These are phyloP conservation scores for Sisymbrium altissimum DNA, from an alignment of 345 rosid genomes.

Conservation along the genomic window DNA sequence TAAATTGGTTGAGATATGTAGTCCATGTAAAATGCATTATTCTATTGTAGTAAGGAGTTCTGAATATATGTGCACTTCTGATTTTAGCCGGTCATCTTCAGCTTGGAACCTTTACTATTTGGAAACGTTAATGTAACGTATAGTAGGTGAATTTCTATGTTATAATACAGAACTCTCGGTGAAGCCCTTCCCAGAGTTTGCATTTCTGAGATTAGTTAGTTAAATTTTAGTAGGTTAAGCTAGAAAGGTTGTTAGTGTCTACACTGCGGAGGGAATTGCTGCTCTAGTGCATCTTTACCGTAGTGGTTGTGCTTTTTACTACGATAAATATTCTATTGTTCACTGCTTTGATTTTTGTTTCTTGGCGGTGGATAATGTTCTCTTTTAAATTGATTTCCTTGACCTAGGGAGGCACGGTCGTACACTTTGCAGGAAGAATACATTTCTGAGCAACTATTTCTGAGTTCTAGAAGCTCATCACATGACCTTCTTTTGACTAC, in stretches of 20 bases:
- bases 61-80: background rate
- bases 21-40: constrained; percentile 9
- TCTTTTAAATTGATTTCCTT: constrained; percentile 16
- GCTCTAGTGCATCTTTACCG: background rate
- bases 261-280: background rate
- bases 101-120: constrained; percentile 4
- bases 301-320: constrained; percentile 12
- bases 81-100: constrained; percentile 1
- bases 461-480: constrained; percentile 59
- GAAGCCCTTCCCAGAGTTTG: constrained; percentile 12
- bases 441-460: constrained; percentile 84
- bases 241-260: background rate
- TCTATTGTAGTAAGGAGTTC: background rate
- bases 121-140: background rate
- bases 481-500: constrained; percentile 71
- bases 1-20: constrained; percentile 5
- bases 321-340: background rate
- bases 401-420: constrained; percentile 61
- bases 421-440: constrained; percentile 81
- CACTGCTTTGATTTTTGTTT: constrained; percentile 8
- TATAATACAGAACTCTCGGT: background rate
- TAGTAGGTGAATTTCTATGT: background rate
- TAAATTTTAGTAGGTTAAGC: constrained; percentile 3
- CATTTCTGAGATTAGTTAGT: constrained; percentile 11
- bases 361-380: constrained; percentile 14